A percentile compares a stretch with the other conserved stretches of the same genome.
Evolutionary conservation across 2,329 filamentous ascomycete species (phyloP).

Genomic region (Plectosphaerella cucumerina): DNA sequence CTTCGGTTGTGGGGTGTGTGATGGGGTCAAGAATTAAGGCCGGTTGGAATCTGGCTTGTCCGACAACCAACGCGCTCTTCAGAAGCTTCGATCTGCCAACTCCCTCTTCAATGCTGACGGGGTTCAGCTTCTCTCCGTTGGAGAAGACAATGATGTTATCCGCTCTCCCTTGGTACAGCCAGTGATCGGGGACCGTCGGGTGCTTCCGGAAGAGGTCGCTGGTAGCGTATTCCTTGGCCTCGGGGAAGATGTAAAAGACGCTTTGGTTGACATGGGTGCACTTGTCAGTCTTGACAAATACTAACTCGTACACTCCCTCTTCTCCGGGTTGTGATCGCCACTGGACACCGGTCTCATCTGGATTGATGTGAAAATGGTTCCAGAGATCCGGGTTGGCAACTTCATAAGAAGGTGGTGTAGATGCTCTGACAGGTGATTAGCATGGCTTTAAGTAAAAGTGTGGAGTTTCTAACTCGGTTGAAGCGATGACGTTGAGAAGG

Average conservation of each 20-base stretch:
- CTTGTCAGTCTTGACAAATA: constrained; percentile 30
- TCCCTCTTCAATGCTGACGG: constrained; percentile 34
- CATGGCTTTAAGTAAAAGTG: no score
- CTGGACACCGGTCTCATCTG: constrained; percentile 34
- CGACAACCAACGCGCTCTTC: constrained; percentile 39
- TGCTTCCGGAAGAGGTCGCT: constrained; percentile 38
- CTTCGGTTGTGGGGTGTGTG: constrained; percentile 18
- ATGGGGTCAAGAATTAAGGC: constrained; percentile 42
- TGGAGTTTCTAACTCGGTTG: constrained; percentile 33
- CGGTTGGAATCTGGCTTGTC: constrained; percentile 39
- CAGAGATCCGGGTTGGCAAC: background rate
- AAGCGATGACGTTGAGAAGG: constrained; percentile 31
- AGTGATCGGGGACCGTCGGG: constrained; percentile 27
- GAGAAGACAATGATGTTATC: constrained; percentile 43
- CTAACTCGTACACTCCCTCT: constrained; percentile 30
- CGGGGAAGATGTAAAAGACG: constrained; percentile 35
- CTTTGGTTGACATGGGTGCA: background rate
- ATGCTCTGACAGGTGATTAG: constrained; percentile 19
- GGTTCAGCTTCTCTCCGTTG: constrained; percentile 47
- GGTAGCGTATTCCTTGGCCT: constrained; percentile 29
- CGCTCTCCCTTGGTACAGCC: constrained; percentile 26
- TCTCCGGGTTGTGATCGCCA: constrained; percentile 28
- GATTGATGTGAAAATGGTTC: constrained; percentile 36
- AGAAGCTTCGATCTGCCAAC: constrained; percentile 33
- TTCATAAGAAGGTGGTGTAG: constrained; percentile 20